A percentile compares a stretch with the other conserved stretches of the same genome.
Evolutionary conservation across 164 flowering plant species (phyloP).

Genomic region (Macadamia tetraphylla): DNA sequence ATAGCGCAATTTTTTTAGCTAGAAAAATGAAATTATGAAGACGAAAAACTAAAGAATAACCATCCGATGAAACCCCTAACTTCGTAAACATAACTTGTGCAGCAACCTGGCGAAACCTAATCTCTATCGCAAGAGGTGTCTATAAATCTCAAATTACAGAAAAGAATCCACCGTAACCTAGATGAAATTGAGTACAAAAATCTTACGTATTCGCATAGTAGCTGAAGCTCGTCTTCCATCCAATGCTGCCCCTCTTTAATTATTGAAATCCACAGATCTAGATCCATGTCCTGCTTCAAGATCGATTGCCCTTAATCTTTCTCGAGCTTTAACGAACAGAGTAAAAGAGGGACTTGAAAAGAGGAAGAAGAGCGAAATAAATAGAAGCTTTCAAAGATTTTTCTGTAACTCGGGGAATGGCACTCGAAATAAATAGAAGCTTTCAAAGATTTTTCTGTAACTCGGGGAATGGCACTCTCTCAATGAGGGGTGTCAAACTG

Average conservation of each 20-base stretch:
- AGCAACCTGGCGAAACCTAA: background rate
- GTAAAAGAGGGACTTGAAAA: background rate
- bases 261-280: constrained; percentile 35
- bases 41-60: background rate
- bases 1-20: no score
- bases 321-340: background rate
- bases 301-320: background rate
- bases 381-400: background rate
- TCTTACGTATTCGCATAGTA: constrained; percentile 35
- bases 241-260: constrained; percentile 36
- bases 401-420: no score
- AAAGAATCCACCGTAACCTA: background rate
- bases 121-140: background rate
- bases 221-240: constrained; percentile 36
- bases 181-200: background rate
- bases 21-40: background rate
- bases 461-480: no score
- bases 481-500: no score
- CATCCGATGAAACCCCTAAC: background rate
- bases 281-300: constrained; percentile 24
- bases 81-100: background rate
- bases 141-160: background rate
- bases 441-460: no score
- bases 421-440: no score
- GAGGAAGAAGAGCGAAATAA: constrained; percentile 9